Evolutionary conservation across 2,329 filamentous ascomycete species (phyloP).

Genomic region (Stachybotrys chlorohalonatus): DNA sequence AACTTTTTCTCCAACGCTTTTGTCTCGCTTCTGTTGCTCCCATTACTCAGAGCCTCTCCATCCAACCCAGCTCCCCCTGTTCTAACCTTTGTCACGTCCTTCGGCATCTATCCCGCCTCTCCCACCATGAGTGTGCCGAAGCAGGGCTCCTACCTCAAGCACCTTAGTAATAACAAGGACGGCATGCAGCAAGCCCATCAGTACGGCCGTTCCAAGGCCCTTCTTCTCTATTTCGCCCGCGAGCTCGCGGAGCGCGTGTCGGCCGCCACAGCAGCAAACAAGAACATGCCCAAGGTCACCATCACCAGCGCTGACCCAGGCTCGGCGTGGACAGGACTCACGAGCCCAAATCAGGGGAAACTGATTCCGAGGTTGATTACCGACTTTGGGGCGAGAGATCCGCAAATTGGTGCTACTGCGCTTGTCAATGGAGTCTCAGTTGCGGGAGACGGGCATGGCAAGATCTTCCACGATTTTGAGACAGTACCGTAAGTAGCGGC

Average conservation of each 20-base stretch:
- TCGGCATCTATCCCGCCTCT: conserved; percentile 26
- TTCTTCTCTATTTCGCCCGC: conserved; percentile 21
- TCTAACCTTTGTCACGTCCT: conserved; percentile 27
- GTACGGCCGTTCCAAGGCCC: conserved; percentile 26
- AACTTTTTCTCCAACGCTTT: conserved; percentile 24
- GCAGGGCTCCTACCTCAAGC: conserved; percentile 21
- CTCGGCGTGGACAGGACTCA: conserved; percentile 27
- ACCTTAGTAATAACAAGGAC: conserved; percentile 25
- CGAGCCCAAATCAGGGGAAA: conserved; percentile 11
- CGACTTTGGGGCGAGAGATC: conserved; percentile 21
- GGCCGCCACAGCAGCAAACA: conserved; percentile 6
- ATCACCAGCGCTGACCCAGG: conserved; percentile 29
- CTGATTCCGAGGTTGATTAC: background rate
- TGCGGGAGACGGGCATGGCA: conserved; percentile 18
- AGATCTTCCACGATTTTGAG: conserved; percentile 28
- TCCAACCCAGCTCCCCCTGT: conserved; percentile 22
- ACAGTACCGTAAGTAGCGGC: conserved; percentile 19
- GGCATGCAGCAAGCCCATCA: conserved; percentile 26
- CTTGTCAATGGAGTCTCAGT: conserved; percentile 26
- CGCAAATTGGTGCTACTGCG: conserved; percentile 23
- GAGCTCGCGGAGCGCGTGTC: conserved; percentile 22
- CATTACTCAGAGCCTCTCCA: conserved; percentile 21
- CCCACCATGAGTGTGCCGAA: conserved; percentile 25
- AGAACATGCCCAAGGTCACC: conserved; percentile 18
- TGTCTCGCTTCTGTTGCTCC: conserved; percentile 19